phyloP scores from a whole-genome alignment of 352 stramenopile species.

The Pythium aphanidermatum region DNA sequence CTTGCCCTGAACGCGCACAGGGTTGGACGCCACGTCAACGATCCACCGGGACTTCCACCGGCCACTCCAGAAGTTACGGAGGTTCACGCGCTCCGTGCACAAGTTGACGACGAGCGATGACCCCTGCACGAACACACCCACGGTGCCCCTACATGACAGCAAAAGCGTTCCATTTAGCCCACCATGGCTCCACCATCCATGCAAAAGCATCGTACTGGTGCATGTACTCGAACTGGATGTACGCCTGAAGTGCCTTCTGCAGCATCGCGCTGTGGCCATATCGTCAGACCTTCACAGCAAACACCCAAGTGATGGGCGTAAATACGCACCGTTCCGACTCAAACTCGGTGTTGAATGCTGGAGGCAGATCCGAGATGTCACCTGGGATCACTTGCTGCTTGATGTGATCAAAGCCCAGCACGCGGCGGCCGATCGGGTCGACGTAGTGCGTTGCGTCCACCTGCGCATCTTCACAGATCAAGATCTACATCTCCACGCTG shows the following conservation, averaged over 20 bases:
- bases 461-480: constrained; percentile 78
- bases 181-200: too few species aligned
- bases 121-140: constrained; percentile 68
- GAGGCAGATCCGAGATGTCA: constrained; percentile 44
- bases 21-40: constrained; percentile 53
- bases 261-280: constrained; percentile 28
- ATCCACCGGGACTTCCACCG: constrained; percentile 82
- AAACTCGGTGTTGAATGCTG: constrained; percentile 34
- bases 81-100: constrained; percentile 81
- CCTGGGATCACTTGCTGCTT: constrained; percentile 53
- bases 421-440: constrained; percentile 62
- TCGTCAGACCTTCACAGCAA: background rate
- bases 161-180: too few species aligned
- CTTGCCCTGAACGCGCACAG: constrained; percentile 36
- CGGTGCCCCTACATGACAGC: constrained; percentile 64
- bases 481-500: too few species aligned
- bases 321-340: constrained; percentile 63
- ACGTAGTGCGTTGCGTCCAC: constrained; percentile 83
- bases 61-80: constrained; percentile 88
- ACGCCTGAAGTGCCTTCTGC: constrained; percentile 70
- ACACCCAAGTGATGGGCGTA: background rate
- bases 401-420: constrained; percentile 86
- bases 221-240: constrained; percentile 85
- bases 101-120: constrained; percentile 68
- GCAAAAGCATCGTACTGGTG: constrained; percentile 31